A percentile compares a stretch with the other conserved stretches of the same genome.
phyloP scores from a whole-genome alignment of 1,284 basidiomycete species.

The Ustilago tritici region DNA sequence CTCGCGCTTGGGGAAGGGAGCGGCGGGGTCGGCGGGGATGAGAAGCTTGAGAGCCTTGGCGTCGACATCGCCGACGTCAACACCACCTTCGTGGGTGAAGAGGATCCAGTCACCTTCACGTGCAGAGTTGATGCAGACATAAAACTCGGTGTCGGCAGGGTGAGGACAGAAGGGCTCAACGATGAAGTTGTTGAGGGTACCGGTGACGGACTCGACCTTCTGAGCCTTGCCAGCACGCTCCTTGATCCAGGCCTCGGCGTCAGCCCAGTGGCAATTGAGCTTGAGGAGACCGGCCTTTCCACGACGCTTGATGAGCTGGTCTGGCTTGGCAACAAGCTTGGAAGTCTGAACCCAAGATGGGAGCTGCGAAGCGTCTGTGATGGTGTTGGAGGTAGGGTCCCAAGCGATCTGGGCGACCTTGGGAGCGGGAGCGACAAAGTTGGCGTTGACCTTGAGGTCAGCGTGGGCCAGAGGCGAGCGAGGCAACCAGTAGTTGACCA shows the following conservation, averaged over 20 bases:
- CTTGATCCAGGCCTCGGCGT: conserved; percentile 80
- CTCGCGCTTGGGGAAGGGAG: conserved; percentile 85
- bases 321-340: conserved; percentile 72
- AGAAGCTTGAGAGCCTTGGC: conserved; percentile 92
- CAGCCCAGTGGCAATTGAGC: conserved; percentile 92
- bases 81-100: conserved; percentile 99
- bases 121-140: conserved; percentile 96
- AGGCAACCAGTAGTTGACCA: conserved; percentile 69
- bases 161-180: conserved; percentile 98
- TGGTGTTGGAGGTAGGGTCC: conserved; percentile 83
- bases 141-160: conserved; percentile 92
- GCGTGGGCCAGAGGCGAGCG: conserved; percentile 64
- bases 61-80: conserved; percentile 98
- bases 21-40: conserved; percentile 82
- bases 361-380: conserved; percentile 82
- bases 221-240: conserved; percentile 93
- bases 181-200: conserved; percentile 96
- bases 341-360: conserved; percentile 79
- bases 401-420: conserved; percentile 75
- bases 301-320: conserved; percentile 99
- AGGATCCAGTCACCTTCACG: conserved; percentile 96
- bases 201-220: conserved; percentile 91
- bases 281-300: conserved; percentile 94
- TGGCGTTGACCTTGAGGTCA: conserved; percentile 57
- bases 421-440: conserved; percentile 65